Evolutionary conservation across 2,329 filamentous ascomycete genomes (phyloP).

Genomic region (Hymenoscyphus scutula): DNA sequence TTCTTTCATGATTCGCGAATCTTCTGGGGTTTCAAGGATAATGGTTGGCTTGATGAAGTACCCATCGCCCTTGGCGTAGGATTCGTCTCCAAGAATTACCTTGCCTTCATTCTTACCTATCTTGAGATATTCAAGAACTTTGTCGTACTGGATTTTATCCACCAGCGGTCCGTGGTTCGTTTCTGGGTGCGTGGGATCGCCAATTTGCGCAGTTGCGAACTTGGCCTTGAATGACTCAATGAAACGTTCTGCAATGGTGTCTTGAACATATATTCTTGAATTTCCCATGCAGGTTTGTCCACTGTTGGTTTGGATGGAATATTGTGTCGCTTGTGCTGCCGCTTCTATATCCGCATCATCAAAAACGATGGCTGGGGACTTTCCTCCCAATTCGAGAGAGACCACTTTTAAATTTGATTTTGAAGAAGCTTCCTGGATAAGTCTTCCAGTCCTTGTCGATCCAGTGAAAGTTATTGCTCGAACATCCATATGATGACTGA

Average conservation of each 20-base stretch:
- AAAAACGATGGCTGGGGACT: slow-evolving; percentile 60
- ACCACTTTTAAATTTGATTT: slow-evolving; percentile 57
- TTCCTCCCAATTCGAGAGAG: slow-evolving; percentile 62
- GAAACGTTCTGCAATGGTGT: slow-evolving; percentile 58
- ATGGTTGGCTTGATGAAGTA: slow-evolving; percentile 58
- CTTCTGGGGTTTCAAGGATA: slow-evolving; percentile 49
- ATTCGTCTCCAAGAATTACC: slow-evolving; percentile 53
- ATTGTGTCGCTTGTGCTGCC: slow-evolving; percentile 63
- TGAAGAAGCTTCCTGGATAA: slow-evolving; percentile 69
- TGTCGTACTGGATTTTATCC: slow-evolving; percentile 64
- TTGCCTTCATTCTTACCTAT: slow-evolving; percentile 49
- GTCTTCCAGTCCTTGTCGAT: slow-evolving; percentile 63
- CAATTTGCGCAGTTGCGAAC: slow-evolving; percentile 59
- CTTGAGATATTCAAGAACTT: slow-evolving; percentile 47
- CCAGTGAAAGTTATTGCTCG: slow-evolving; percentile 62
- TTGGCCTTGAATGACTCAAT: slow-evolving; percentile 59
- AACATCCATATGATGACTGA: slow-evolving; percentile 36
- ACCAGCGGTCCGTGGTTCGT: slow-evolving; percentile 73
- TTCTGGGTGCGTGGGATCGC: slow-evolving; percentile 62
- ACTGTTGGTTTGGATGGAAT: slow-evolving; percentile 45
- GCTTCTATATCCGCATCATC: slow-evolving; percentile 55
- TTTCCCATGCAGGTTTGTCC: slow-evolving; percentile 63
- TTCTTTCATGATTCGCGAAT: slow-evolving; percentile 51
- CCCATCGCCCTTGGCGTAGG: slow-evolving; percentile 41
- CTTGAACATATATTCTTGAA: slow-evolving; percentile 60